Evolutionary conservation across 2,329 filamentous ascomycete genomes (phyloP).

Genomic region (Colletotrichum filicis): DNA sequence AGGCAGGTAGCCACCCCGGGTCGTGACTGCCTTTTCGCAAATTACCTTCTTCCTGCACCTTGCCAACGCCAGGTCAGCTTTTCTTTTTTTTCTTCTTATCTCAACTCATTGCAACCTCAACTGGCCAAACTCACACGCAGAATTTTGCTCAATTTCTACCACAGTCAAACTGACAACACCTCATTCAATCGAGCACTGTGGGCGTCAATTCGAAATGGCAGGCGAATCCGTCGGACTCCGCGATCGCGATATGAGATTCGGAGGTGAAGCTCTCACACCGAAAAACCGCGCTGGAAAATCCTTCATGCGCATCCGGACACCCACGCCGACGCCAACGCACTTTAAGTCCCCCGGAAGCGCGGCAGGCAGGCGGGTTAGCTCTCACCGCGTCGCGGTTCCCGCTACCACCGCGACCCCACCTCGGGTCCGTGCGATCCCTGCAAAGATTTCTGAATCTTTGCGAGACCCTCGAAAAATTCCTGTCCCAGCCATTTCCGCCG

Average conservation of each 20-base stretch:
- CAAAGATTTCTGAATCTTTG: conserved; percentile 7
- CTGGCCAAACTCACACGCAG: conserved; percentile 13
- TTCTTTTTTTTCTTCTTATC: not conserved
- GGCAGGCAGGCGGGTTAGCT: conserved; percentile 3
- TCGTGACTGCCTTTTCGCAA: not conserved
- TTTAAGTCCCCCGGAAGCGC: not conserved
- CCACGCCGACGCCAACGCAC: not conserved
- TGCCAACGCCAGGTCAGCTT: conserved; percentile 20
- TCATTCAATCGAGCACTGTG: not conserved
- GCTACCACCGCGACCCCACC: conserved; percentile 9
- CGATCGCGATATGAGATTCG: not conserved
- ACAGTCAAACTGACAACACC: not conserved
- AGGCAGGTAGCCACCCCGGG: not conserved
- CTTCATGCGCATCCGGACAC: conserved; percentile 22
- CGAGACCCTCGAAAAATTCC: conserved; percentile 32
- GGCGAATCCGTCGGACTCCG: not conserved
- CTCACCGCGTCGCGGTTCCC: conserved; percentile 8
- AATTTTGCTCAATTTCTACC: not conserved
- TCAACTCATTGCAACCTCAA: not conserved
- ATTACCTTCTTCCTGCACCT: not conserved
- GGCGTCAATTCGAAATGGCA: not conserved
- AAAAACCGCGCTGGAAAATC: conserved; percentile 20
- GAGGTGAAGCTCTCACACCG: conserved; percentile 4
- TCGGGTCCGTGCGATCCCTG: conserved; percentile 25
- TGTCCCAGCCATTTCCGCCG: conserved; percentile 7